Conservation (phyloP, 345 rosid species). For the Euphorbia peplus region DNA sequence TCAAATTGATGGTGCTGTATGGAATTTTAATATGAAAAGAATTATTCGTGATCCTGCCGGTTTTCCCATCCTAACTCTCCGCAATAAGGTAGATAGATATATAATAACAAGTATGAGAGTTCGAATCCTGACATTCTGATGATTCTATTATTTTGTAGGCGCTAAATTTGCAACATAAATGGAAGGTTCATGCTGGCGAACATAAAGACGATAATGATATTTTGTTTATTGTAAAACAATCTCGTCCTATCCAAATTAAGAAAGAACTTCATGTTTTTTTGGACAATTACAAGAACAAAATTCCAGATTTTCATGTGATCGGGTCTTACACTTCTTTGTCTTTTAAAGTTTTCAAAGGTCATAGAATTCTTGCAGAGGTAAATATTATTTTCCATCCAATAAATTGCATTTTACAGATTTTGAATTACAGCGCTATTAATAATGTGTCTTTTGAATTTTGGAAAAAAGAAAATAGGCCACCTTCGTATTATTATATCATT, state of each 20-base stretch:
- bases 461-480: too few species aligned
- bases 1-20: constrained; percentile 44
- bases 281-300: constrained; percentile 23
- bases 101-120: too few species aligned
- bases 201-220: constrained; percentile 30
- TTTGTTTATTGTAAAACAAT: constrained; percentile 43
- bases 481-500: too few species aligned
- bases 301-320: constrained; percentile 46
- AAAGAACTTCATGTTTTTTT: constrained; percentile 52
- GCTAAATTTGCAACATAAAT: constrained; percentile 41
- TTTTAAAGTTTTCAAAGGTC: constrained; percentile 51
- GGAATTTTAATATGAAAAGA: constrained; percentile 44
- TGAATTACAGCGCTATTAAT: too few species aligned
- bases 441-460: neutral
- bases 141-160: constrained; percentile 27
- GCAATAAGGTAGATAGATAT: constrained; percentile 60
- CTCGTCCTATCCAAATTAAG: constrained; percentile 54
- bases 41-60: constrained; percentile 55
- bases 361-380: constrained; percentile 67
- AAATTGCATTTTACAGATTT: neutral
- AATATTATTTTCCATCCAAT: too few species aligned
- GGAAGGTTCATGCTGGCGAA: constrained; percentile 60
- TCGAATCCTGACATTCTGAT: neutral
- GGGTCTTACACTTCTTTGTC: constrained; percentile 54
- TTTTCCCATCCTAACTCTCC: constrained; percentile 46